Evolutionary conservation across 176 grass and related monocot species (phyloP).

Genomic region (Puccinellia tenuiflora): DNA sequence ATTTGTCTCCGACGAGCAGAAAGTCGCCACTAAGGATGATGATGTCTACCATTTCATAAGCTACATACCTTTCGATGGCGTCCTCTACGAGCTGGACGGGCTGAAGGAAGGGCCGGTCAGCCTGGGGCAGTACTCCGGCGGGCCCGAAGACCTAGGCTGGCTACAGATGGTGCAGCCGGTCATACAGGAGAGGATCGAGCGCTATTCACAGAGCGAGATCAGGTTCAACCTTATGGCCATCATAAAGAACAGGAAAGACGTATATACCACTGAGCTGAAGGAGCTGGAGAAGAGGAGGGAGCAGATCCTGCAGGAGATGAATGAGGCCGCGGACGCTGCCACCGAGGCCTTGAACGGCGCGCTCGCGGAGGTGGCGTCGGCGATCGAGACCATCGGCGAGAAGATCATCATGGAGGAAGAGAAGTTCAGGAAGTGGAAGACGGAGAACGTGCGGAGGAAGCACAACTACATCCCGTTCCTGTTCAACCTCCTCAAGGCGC

Average conservation of each 20-base stretch:
- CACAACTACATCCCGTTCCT: conserved; percentile 98
- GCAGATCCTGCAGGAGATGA: conserved; percentile 64
- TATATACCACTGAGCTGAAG: conserved; percentile 63
- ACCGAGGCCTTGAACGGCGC: conserved; percentile 34
- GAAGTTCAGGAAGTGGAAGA: conserved; percentile 98
- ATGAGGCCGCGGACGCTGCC: not conserved
- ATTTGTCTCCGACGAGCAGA: conserved; percentile 90
- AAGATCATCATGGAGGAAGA: conserved; percentile 95
- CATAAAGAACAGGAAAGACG: conserved; percentile 88
- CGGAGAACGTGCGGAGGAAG: conserved; percentile 86
- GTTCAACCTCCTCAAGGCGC: conserved; percentile 87
- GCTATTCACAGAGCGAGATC: conserved; percentile 88
- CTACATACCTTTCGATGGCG: conserved; percentile 85
- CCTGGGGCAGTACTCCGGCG: conserved; percentile 62
- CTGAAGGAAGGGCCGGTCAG: conserved; percentile 85
- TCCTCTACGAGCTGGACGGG: conserved; percentile 88
- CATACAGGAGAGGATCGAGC: conserved; percentile 82
- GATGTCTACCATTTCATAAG: conserved; percentile 99
- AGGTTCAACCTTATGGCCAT: conserved; percentile 96
- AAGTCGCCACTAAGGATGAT: conserved; percentile 70
- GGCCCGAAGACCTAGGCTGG: conserved; percentile 62
- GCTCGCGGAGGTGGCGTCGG: conserved; percentile 48
- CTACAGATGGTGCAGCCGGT: conserved; percentile 81
- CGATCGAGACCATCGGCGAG: conserved; percentile 53
- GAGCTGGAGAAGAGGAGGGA: conserved; percentile 75